Percentiles rank a stretch among this genome's conserved stretches.
These are phyloP conservation scores for Colletotrichum musicola DNA, from an alignment of 2,329 filamentous ascomycete species.

Conservation along the genomic window DNA sequence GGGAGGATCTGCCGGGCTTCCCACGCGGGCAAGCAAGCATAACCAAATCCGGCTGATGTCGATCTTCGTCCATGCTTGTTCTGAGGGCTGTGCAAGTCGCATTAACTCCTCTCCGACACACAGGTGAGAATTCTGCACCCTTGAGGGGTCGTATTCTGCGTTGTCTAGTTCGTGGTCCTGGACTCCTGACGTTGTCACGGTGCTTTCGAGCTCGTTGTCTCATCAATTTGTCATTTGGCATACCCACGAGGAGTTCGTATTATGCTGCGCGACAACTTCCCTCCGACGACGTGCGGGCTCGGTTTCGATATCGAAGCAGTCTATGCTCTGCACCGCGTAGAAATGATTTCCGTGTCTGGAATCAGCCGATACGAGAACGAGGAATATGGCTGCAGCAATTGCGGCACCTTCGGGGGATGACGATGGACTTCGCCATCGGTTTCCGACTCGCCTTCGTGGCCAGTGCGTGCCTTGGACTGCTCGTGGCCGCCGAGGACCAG, in stretches of 20 bases:
- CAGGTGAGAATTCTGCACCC: slow-evolving; percentile 22
- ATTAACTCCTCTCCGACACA: slow-evolving; percentile 29
- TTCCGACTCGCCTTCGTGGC: background rate
- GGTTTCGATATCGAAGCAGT: background rate
- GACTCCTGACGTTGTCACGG: slow-evolving; percentile 4
- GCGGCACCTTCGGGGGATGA: slow-evolving; percentile 7
- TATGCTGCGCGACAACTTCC: background rate
- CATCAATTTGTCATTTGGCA: slow-evolving; percentile 32
- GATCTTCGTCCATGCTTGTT: slow-evolving; percentile 25
- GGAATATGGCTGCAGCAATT: background rate
- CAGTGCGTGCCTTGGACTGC: background rate
- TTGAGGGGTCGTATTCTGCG: slow-evolving; percentile 17
- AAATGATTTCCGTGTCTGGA: no score
- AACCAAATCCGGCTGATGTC: slow-evolving; percentile 26
- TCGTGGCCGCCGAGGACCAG: no score
- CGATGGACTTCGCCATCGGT: slow-evolving; percentile 1
- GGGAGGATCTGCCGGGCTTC: slow-evolving; percentile 29
- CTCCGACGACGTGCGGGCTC: slow-evolving; percentile 10
- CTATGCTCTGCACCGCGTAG: background rate
- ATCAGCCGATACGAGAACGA: background rate
- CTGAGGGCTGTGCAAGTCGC: slow-evolving; percentile 27
- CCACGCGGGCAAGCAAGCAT: slow-evolving; percentile 33
- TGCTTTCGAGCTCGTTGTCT: slow-evolving; percentile 13
- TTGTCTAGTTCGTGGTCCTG: slow-evolving; percentile 29
- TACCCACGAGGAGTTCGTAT: background rate